Conservation (phyloP, 2,329 filamentous ascomycete genomes). For the Exophiala phaeomuriformis region DNA sequence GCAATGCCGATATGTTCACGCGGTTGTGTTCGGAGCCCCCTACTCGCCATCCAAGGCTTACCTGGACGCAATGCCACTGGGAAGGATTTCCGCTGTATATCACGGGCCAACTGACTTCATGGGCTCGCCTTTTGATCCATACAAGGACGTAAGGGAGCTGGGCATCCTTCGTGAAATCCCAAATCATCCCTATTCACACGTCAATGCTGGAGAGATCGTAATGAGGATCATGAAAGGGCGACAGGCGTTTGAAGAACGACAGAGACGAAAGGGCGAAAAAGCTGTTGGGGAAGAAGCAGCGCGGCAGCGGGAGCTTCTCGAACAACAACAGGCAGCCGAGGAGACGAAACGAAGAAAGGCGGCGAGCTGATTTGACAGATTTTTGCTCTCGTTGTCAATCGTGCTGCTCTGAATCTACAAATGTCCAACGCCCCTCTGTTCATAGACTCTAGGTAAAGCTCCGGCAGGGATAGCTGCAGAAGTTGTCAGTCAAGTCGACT, state of each 20-base stretch:
- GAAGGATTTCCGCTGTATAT: slow-evolving; percentile 73
- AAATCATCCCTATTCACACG: slow-evolving; percentile 69
- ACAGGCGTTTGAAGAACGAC: slow-evolving; percentile 82
- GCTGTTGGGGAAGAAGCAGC: slow-evolving; percentile 64
- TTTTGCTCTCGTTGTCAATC: slow-evolving; percentile 2
- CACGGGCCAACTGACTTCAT: slow-evolving; percentile 95
- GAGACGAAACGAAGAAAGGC: slow-evolving; percentile 24
- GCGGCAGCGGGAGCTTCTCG: slow-evolving; percentile 54
- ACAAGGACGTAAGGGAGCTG: slow-evolving; percentile 70
- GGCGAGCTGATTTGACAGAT: slow-evolving; percentile 16
- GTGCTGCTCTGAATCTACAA: slow-evolving; percentile 8
- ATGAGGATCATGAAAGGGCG: slow-evolving; percentile 80
- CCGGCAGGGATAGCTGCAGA: slow-evolving; percentile 40
- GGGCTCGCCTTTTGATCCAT: slow-evolving; percentile 68
- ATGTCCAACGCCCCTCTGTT: slow-evolving; percentile 8
- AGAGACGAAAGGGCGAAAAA: slow-evolving; percentile 85
- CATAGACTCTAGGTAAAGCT: slow-evolving; percentile 34
- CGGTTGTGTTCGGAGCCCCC: slow-evolving; percentile 81
- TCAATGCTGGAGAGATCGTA: slow-evolving; percentile 90
- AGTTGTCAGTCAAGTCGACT: slow-evolving; percentile 47
- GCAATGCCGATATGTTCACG: slow-evolving; percentile 90
- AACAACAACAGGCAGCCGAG: slow-evolving; percentile 43
- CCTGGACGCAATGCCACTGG: slow-evolving; percentile 65
- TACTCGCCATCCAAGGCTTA: slow-evolving; percentile 77
- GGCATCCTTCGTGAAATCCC: slow-evolving; percentile 76